Percentiles rank a stretch among this genome's conserved stretches.
These are phyloP conservation scores for Lasiodiplodia sp. DNA, from an alignment of 2,329 filamentous ascomycete species.

Conservation along the genomic window DNA sequence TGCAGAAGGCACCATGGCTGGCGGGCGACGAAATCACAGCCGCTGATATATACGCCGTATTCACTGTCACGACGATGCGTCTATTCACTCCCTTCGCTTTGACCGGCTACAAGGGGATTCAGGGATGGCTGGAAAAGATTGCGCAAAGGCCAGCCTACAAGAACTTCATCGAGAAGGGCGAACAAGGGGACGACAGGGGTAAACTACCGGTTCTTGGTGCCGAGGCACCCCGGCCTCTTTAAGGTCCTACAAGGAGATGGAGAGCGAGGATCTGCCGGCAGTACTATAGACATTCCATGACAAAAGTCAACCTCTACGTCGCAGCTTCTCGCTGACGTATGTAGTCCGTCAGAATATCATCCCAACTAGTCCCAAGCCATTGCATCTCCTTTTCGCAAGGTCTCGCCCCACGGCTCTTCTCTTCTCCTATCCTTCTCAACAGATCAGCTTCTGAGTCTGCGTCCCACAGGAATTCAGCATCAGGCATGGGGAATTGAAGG, in stretches of 20 bases:
- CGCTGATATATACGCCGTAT: constrained; percentile 71
- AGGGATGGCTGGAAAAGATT: constrained; percentile 27
- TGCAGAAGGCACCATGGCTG: constrained; percentile 59
- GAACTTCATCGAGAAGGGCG: constrained; percentile 29
- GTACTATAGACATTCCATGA: too few relatives aligned
- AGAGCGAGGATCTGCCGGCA: too few relatives aligned
- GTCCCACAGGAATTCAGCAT: background rate
- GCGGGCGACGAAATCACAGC: constrained; percentile 68
- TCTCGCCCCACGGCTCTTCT: background rate
- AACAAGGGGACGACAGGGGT: constrained; percentile 23
- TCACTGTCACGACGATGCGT: constrained; percentile 67
- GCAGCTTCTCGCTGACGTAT: too few relatives aligned
- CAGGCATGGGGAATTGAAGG: background rate
- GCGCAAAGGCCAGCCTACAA: constrained; percentile 29
- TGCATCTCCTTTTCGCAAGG: background rate
- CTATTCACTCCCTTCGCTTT: constrained; percentile 52
- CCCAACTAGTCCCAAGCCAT: background rate
- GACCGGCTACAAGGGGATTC: constrained; percentile 40
- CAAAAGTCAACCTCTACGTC: too few relatives aligned
- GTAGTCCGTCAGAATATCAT: background rate
- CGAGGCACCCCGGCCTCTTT: too few relatives aligned
- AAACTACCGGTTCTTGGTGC: too few relatives aligned
- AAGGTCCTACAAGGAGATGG: too few relatives aligned
- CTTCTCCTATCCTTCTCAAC: background rate
- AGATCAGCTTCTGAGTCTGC: background rate